Evolutionary conservation across 2,329 filamentous ascomycete genomes (phyloP).

Genomic region (Thermochaetoides dissita): DNA sequence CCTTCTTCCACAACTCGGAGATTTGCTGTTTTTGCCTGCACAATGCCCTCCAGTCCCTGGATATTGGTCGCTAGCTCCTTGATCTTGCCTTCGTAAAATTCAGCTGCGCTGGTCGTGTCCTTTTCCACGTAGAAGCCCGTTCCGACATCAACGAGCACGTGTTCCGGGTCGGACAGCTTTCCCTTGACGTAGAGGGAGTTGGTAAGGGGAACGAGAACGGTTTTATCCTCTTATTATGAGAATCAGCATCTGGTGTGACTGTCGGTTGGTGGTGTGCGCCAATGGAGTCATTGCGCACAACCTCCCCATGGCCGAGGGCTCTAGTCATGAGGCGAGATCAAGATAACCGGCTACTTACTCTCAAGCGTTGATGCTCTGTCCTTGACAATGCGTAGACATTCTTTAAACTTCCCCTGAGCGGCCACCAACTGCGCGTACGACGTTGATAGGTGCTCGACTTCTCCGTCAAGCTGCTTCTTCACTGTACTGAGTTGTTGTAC

Average conservation of each 20-base stretch:
- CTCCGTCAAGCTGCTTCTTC: slow-evolving; percentile 91
- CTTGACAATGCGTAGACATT: slow-evolving; percentile 69
- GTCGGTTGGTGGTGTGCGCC: background rate
- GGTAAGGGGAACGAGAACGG: slow-evolving; percentile 82
- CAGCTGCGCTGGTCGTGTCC: slow-evolving; percentile 40
- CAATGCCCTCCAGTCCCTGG: slow-evolving; percentile 42
- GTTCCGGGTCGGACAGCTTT: slow-evolving; percentile 56
- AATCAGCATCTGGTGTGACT: no score
- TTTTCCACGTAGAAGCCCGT: slow-evolving; percentile 95
- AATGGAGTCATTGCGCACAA: no score
- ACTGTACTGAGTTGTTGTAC: slow-evolving; percentile 76
- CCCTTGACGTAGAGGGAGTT: slow-evolving; percentile 91
- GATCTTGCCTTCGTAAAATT: slow-evolving; percentile 44
- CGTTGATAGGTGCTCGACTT: slow-evolving; percentile 82
- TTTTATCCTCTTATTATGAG: slow-evolving; percentile 26
- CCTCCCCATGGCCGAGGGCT: no score
- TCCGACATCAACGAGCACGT: slow-evolving; percentile 80
- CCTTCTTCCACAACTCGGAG: slow-evolving; percentile 80
- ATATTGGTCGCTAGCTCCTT: slow-evolving; percentile 38
- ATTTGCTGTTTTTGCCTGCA: slow-evolving; percentile 66
- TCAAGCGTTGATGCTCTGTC: slow-evolving; percentile 18
- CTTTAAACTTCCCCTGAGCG: slow-evolving; percentile 81
- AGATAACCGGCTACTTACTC: slow-evolving; percentile 1
- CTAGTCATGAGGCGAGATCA: slow-evolving; percentile 10
- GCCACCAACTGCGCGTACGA: slow-evolving; percentile 83